Percentiles rank a stretch among this genome's conserved stretches.
Evolutionary conservation across 2,329 filamentous ascomycete genomes (phyloP).

Genomic region (Sarocladium brachiariae): DNA sequence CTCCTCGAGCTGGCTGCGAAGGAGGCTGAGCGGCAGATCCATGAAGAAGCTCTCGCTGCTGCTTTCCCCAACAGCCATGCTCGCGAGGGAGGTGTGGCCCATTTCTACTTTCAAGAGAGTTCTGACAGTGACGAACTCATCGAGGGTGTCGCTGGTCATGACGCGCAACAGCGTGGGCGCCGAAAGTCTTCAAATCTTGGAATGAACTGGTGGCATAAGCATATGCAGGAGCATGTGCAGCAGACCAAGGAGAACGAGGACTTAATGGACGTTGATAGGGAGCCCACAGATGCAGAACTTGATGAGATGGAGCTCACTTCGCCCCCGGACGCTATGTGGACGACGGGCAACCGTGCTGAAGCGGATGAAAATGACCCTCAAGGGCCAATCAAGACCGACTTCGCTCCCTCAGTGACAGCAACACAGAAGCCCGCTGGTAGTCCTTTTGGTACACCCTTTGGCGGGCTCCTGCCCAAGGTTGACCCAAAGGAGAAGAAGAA

Average conservation of each 20-base stretch:
- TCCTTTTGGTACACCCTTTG: constrained; percentile 39
- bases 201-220: constrained; percentile 67
- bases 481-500: constrained; percentile 38
- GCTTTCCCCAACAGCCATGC: constrained; percentile 69
- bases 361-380: constrained; percentile 15
- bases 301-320: constrained; percentile 34
- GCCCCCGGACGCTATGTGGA: constrained; percentile 36
- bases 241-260: constrained; percentile 33
- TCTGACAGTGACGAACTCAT: constrained; percentile 48
- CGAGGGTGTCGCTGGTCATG: constrained; percentile 17
- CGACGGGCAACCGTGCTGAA: constrained; percentile 25
- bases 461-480: constrained; percentile 29
- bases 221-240: constrained; percentile 74
- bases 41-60: constrained; percentile 68
- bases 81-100: constrained; percentile 62
- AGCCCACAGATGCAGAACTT: constrained; percentile 31
- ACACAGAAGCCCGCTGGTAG: constrained; percentile 12
- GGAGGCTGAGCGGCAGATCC: constrained; percentile 72
- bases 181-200: constrained; percentile 57
- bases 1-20: constrained; percentile 73
- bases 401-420: background rate
- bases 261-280: constrained; percentile 19
- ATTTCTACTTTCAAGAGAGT: constrained; percentile 62
- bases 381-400: constrained; percentile 1
- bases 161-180: constrained; percentile 25